These are phyloP conservation scores for Fusarium xyrophilum DNA, from an alignment of 2,329 filamentous ascomycete genomes.

Conservation along the genomic window DNA sequence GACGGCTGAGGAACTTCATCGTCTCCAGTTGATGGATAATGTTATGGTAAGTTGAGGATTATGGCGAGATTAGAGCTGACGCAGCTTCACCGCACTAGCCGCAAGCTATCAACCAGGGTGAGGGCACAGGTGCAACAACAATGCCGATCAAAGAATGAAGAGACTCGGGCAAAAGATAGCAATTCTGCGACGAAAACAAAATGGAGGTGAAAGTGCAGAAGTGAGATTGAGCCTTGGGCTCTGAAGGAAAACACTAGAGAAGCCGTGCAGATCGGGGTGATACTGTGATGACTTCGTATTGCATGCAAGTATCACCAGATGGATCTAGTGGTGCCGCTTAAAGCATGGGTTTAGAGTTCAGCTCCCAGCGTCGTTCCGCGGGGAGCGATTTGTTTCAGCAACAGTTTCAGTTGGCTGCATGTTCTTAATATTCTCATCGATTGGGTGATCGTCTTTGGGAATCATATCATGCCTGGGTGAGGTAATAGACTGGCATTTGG, in stretches of 20 bases:
- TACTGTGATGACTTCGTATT: constrained; percentile 8
- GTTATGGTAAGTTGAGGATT: not conserved
- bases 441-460: not conserved
- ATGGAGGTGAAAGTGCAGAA: not conserved
- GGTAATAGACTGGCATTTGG: fast-evolving
- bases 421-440: not conserved
- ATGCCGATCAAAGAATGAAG: not conserved
- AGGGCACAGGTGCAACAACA: not conserved
- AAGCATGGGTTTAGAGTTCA: not conserved
- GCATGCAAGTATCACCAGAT: not conserved
- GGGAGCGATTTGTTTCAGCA: not conserved
- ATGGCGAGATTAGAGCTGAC: not conserved
- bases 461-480: not conserved
- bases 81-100: not conserved
- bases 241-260: not conserved
- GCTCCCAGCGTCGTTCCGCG: not conserved
- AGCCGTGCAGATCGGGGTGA: not conserved
- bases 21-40: not conserved
- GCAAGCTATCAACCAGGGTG: not conserved
- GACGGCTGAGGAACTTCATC: constrained; percentile 20
- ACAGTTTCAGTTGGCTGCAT: not conserved
- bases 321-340: not conserved
- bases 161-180: not conserved
- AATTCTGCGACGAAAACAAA: not conserved
- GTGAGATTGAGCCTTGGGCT: not conserved